Base-by-base conservation (phyloP, 345 rosid species). In the Eucalyptus melliodora region DNA sequence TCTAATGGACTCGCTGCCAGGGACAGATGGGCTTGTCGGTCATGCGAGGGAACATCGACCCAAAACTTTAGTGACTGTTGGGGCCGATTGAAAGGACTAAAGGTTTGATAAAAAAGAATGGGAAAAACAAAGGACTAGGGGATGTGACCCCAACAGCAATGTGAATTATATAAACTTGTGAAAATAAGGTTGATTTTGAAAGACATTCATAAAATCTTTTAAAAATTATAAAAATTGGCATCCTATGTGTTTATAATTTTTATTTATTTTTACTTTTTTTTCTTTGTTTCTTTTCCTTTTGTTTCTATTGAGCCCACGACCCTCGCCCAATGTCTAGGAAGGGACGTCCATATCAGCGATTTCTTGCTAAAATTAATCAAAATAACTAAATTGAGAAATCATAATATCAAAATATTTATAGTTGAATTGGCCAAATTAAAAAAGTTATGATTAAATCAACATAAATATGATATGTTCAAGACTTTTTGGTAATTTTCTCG, bases 301-400 rank as follows among this genome's bases (percentile, higher is more conserved):
- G 6, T 56, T 56, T 56, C 14, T 56, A 23, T 56, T 56, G 6
- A 26, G 6, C 62, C 30, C 3, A 23, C 5, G 0, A 9, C 13
- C 30, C 62, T 56, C 30, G 2, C 62, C 0, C 13, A 53, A 53
- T 53, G 26, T 53, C 0, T 0, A 0, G 0, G 59, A 53, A 53
- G 26, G 11, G 0, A 4, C 1, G 1, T 56, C 6, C 6, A 24
- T 56, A 26, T 56, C 0, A 5, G 1, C 0, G 0, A 24, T 24
- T 56, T 24, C 3, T 0, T 56, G 0, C 0, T 10, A 24, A 56
- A 56, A 24, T 56, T 24, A 56, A 24, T 24, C 0, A 0, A 56
- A 56, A 56, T 56, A 24, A 56, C 6, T 56, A 56, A 56, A 24
- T 56, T 56, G 3, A 23, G 0, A 56, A 0, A 56, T 24, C 1